Base-by-base conservation (phyloP, 2,329 filamentous ascomycete species). In the Fusarium sp. region DNA sequence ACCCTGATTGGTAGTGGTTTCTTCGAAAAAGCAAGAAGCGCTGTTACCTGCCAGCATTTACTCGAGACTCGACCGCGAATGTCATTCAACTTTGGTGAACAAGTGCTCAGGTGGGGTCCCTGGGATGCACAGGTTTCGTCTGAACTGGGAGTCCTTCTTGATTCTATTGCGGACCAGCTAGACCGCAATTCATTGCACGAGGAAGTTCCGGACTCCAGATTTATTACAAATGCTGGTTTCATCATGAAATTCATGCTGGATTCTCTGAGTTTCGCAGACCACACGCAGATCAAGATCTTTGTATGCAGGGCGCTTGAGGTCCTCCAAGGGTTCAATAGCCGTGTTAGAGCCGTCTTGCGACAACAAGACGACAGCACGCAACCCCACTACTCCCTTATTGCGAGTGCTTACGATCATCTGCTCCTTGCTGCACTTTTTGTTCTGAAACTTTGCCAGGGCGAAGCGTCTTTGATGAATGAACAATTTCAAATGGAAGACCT, bases 41-140 rank as follows among this genome's bases (percentile, higher is more conserved):
- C 69, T 32, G 75, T 73, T 11, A 75, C 78, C 10, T 62, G 69
- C 8, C 71, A 79, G 20, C 75, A 68, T 8, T 56, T 83, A 7
- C 65, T 75, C 48, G 71, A 75, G 40, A 32, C 65, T 25, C 78
- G 81, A 32, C 78, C 80, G 6, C 72, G 78, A 12, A 72, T 78
- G 4, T 82, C 80, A 11, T 84, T 88, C 61, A 76, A 78, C 30
- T 76, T 91, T 9, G 85, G 82, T 15, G 81, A 83, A 9, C 83
- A 85, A 61, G 74, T 75, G 1, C 81, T 91, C 8, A 78, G 78
- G 59, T 91, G 89, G 89, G 83, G 82, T 10, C 47, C 69, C 4
- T 91, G 89, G 89, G 80, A 88, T 68, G 85, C 86, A 12, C 82
- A 82, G 32, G 83, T 85, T 4, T 90, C 89, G 3, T 90, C 88